A percentile compares a stretch with the other conserved stretches of the same genome.
phyloP scores from a whole-genome alignment of 2,329 filamentous ascomycete genomes.

The Escovopsis sp. region DNA sequence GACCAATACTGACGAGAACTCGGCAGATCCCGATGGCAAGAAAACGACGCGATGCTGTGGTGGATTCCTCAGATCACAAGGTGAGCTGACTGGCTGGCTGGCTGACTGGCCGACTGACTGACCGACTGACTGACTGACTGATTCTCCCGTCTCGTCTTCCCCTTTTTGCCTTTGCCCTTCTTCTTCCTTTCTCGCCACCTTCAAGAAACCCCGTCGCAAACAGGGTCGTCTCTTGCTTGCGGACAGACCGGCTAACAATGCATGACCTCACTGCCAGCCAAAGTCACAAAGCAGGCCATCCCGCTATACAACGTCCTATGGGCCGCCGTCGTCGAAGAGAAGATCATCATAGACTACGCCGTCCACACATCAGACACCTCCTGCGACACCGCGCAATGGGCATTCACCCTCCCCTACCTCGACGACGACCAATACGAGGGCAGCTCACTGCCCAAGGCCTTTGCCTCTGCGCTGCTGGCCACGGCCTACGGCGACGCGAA shows the following conservation, averaged over 20 bases:
- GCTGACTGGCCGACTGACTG: no score
- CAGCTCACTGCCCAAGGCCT: slow-evolving; percentile 35
- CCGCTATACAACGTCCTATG: slow-evolving; percentile 76
- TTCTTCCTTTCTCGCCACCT: no score
- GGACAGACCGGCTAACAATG: background rate
- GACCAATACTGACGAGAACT: background rate
- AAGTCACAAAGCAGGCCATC: slow-evolving; percentile 29
- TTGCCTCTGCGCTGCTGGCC: slow-evolving; percentile 50
- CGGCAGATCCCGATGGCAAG: slow-evolving; percentile 4
- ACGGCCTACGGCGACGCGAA: slow-evolving; percentile 57
- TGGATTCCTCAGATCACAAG: background rate
- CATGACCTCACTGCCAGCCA: slow-evolving; percentile 8
- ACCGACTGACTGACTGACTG: no score
- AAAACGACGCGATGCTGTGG: slow-evolving; percentile 1
- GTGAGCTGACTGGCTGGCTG: background rate
- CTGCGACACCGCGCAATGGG: slow-evolving; percentile 45
- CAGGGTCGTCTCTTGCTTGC: background rate
- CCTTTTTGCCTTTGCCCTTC: background rate
- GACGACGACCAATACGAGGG: slow-evolving; percentile 8
- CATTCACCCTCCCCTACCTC: slow-evolving; percentile 27
- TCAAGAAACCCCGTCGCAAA: no score
- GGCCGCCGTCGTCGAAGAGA: slow-evolving; percentile 48
- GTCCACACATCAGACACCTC: slow-evolving; percentile 39
- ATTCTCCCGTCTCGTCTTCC: no score
- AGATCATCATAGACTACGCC: slow-evolving; percentile 61